Conservation (phyloP, 768 basidiomycete genomes). For the Cantharellus anzutake region DNA sequence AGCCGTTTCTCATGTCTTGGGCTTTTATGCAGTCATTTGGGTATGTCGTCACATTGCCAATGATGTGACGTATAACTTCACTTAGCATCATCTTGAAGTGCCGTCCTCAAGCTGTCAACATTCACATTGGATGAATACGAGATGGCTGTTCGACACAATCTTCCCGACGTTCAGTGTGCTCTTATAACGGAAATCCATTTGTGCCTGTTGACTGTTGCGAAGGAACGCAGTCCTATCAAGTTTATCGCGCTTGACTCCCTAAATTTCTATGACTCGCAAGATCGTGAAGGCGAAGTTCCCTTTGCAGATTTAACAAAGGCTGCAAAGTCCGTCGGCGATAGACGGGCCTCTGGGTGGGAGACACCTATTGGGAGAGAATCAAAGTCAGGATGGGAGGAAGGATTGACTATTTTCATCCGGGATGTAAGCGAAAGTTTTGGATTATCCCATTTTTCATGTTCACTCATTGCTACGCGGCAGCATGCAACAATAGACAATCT, state of each 20-base stretch:
- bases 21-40: slow-evolving; percentile 88
- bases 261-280: slow-evolving; percentile 19
- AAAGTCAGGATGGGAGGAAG: slow-evolving; percentile 82
- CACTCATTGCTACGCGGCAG: slow-evolving; percentile 20
- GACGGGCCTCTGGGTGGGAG: slow-evolving; percentile 40
- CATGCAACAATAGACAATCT: slow-evolving; percentile 57
- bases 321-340: slow-evolving; percentile 61
- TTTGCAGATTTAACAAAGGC: slow-evolving; percentile 44
- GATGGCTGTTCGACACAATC: slow-evolving; percentile 60
- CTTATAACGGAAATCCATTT: slow-evolving; percentile 82
- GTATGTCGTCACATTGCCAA: slow-evolving; percentile 26
- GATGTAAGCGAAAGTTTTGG: slow-evolving; percentile 40
- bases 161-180: slow-evolving; percentile 45
- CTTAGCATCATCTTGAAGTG: slow-evolving; percentile 24
- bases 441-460: neutral
- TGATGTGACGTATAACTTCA: neutral
- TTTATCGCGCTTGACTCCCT: slow-evolving; percentile 46
- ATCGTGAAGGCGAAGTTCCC: slow-evolving; percentile 18
- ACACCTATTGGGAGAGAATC: slow-evolving; percentile 53
- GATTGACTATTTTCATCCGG: slow-evolving; percentile 71
- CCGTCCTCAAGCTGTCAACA: slow-evolving; percentile 69
- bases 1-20: slow-evolving; percentile 80
- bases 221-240: slow-evolving; percentile 60
- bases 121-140: slow-evolving; percentile 92
- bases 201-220: slow-evolving; percentile 69